phyloP scores from a whole-genome alignment of 805 yeast genomes.

The Jamesozyma piceae region DNA sequence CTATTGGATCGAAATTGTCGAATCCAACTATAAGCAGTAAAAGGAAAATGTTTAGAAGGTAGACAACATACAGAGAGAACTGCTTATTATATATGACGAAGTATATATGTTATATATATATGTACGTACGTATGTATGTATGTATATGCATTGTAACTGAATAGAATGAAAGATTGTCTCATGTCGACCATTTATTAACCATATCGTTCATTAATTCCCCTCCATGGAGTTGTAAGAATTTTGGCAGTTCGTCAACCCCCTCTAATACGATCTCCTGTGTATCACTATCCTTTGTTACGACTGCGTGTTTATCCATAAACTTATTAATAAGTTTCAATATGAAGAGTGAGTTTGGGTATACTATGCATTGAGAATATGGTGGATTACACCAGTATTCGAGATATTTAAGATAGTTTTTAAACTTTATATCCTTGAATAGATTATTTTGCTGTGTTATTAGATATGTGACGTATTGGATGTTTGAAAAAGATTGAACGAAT shows the following conservation, averaged over 20 bases:
- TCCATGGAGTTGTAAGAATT: conserved; percentile 33
- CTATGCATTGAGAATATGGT: conserved; percentile 42
- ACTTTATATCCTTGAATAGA: conserved; percentile 53
- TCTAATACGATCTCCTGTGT: conserved; percentile 29
- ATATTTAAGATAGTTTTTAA: conserved; percentile 67
- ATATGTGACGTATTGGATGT: conserved; percentile 77
- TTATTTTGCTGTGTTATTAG: conserved; percentile 65
- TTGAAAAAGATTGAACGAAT: conserved; percentile 87
- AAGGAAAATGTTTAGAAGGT: conserved; percentile 20
- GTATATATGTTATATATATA: not conserved
- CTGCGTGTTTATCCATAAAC: conserved; percentile 20
- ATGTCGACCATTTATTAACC: conserved; percentile 53
- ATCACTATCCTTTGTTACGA: conserved; percentile 38
- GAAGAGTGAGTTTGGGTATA: conserved; percentile 81
- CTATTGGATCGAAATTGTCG: conserved; percentile 14
- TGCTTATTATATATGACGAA: not conserved
- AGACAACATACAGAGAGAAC: not conserved
- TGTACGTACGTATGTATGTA: not conserved
- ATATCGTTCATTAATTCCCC: conserved; percentile 52
- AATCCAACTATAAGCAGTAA: conserved; percentile 22
- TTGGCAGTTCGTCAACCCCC: conserved; percentile 46
- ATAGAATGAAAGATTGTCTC: not conserved
- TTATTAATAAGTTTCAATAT: conserved; percentile 50
- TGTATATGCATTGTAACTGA: not conserved
- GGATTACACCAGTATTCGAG: conserved; percentile 79